phyloP scores from a whole-genome alignment of 2,329 filamentous ascomycete species.

The Microsporum ferrugineum region DNA sequence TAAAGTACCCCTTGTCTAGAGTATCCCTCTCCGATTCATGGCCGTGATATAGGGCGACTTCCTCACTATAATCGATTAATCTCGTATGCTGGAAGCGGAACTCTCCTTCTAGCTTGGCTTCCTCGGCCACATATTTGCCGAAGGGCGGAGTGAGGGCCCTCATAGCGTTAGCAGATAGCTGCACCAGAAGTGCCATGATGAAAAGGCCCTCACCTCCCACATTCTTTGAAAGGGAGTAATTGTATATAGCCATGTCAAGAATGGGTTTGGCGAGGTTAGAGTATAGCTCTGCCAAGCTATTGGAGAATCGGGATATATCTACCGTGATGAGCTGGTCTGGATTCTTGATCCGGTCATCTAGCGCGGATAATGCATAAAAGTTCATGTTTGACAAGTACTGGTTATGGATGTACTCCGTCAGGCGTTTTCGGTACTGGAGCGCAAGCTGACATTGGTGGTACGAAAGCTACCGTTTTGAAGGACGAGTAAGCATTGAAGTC shows the following conservation, averaged over 20 bases:
- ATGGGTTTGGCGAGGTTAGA: conserved; percentile 92
- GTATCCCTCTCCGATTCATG: conserved; percentile 93
- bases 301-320: conserved; percentile 91
- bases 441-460: conserved; percentile 95
- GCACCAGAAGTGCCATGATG: conserved; percentile 87
- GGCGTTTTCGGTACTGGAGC: conserved; percentile 77
- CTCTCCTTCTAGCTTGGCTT: conserved; percentile 86
- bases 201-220: conserved; percentile 95
- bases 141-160: conserved; percentile 89
- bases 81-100: conserved; percentile 92
- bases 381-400: conserved; percentile 96
- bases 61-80: conserved; percentile 90
- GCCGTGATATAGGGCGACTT: conserved; percentile 82
- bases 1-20: conserved; percentile 96
- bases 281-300: conserved; percentile 87
- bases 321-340: conserved; percentile 95
- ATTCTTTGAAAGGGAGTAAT: conserved; percentile 80
- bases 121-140: conserved; percentile 93
- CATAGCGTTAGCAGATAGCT: conserved; percentile 87
- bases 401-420: conserved; percentile 92
- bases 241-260: conserved; percentile 94
- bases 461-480: conserved; percentile 52
- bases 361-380: conserved; percentile 87
- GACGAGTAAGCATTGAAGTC: not conserved
- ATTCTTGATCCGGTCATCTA: conserved; percentile 97